phyloP scores from a whole-genome alignment of 495 filamentous ascomycete genomes.

The Aspergillus taichungensis region DNA sequence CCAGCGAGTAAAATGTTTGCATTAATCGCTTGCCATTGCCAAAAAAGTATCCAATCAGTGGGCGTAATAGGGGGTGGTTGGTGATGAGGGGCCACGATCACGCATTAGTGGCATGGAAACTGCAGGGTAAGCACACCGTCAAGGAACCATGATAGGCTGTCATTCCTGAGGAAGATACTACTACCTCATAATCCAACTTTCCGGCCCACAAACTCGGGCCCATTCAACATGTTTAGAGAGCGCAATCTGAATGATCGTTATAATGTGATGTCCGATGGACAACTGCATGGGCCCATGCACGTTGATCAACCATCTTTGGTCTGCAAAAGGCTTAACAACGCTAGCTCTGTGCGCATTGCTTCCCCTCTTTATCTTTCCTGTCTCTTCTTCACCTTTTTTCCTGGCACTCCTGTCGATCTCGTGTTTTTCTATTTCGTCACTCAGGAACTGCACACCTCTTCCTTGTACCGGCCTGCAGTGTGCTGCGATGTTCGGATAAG shows the following conservation, averaged over 20 bases:
- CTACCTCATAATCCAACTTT: no score
- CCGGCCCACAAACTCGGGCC: no score
- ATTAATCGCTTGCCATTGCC: slow-evolving; percentile 1
- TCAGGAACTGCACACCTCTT: no score
- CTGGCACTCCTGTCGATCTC: background rate
- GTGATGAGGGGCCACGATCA: slow-evolving; percentile 6
- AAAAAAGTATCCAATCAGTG: slow-evolving; percentile 5
- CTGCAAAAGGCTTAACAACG: background rate
- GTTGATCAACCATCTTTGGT: background rate
- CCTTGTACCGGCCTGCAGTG: no score
- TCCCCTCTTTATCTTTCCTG: background rate
- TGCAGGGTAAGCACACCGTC: no score
- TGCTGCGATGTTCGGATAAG: no score
- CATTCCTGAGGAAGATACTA: no score
- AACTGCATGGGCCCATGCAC: background rate
- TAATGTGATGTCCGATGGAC: background rate
- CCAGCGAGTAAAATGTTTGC: no score
- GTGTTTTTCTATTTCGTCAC: background rate
- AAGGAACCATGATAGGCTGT: no score
- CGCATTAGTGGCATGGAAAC: slow-evolving; percentile 7
- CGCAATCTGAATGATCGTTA: no score
- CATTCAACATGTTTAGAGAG: no score
- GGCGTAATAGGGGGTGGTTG: background rate
- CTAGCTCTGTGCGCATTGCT: background rate
- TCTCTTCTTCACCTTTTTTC: background rate